Evolutionary conservation across 1,284 basidiomycete species (phyloP), one percentile per base, ranked within the genome.

Genomic region (Leccinum holopus): DNA sequence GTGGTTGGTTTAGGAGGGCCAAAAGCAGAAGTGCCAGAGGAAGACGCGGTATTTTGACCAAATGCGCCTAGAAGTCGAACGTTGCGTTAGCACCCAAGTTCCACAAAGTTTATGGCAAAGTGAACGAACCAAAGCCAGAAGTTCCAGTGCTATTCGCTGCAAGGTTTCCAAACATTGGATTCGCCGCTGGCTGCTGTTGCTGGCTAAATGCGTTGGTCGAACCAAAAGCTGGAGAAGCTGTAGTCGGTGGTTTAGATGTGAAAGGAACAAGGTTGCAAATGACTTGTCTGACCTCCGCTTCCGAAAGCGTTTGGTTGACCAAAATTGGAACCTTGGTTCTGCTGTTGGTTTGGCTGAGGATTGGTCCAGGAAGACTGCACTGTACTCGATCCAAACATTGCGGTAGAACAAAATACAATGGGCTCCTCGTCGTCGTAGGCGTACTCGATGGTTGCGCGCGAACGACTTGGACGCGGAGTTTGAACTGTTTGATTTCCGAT

Each of bases 151-250:
- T 77, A 39, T 76, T 77, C 56, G 73, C 74, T 57, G 77, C 79
- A 58, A 87, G 71, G 68, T 81, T 84, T 62, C 90, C 90, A 74
- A 91, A 92, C 87, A 91, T 91, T 52, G 91, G 87, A 67, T 93
- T 92, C 2, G 84, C 81, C 70, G 87, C 87, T 56, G 87, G 85
- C 68, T 82, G 82, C 68, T 85, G 85, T 66, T 77, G 76, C 72
- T 82, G 79, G 63, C 79, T 78, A 72, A 84, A 84, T 54, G 79
- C 74, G 68, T 76, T 67, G 61, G 78, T 75, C 30, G 79, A 69
- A 63, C 80, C 78, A 70, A 84, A 47, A 47, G 44, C 44, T 47
- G 44, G 44, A 12, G 44, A 85, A 37, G 76, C 80, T 80, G 72
- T 65, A 70, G 62, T 59, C 55, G 66, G 63, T 64, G 63, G 70